Base-by-base conservation (phyloP, 352 stramenopile genomes). In the Phytophthora sansomeana region DNA sequence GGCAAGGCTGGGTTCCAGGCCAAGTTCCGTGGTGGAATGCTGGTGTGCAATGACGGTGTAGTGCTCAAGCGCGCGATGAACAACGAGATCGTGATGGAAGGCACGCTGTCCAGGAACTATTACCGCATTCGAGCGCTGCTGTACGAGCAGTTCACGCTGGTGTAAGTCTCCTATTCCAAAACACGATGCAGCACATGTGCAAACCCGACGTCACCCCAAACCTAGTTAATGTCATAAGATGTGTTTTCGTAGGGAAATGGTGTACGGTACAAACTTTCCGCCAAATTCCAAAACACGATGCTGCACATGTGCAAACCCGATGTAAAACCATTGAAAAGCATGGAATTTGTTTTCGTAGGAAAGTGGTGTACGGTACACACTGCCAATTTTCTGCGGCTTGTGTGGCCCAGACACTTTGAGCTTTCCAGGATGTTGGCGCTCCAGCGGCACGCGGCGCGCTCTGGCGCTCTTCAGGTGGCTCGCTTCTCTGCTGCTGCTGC, bases 71-170 rank as follows among this genome's bases (percentile, higher is more conserved):
- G 87, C 7, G 84, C 87, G 2, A 64, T 89, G 67, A 94, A 95
- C 74, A 96, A 96, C 58, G 87, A 96, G 67, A 89, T 96, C 59
- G 75, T 96, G 54, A 83, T 96, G 39, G 89, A 96, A 71, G 89
- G 89, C 32, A 71, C 84, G 48, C 80, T 96, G 38, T 94, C 84
- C 26, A 85, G 72, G 65, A 95, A 87, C 72, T 96, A 96, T 73
- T 96, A 93, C 66, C 83, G 87, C 57, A 95, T 96, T 58, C 85
- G 89, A 48, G 75, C 90, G 54, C 74, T 96, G 53, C 70, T 96
- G 13, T 96, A 96, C 64, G 84, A 94, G 58, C 87, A 96, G 61
- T 96, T 95, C 65, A 96, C 87, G 19, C 64, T 96, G n/a, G 80
- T 96, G 44, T 96, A 76, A 53, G 19, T 47, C 35, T 35, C 10